These are phyloP conservation scores for Symbiotaphrina buchneri DNA, from an alignment of 495 filamentous ascomycete species.

Conservation along the genomic window DNA sequence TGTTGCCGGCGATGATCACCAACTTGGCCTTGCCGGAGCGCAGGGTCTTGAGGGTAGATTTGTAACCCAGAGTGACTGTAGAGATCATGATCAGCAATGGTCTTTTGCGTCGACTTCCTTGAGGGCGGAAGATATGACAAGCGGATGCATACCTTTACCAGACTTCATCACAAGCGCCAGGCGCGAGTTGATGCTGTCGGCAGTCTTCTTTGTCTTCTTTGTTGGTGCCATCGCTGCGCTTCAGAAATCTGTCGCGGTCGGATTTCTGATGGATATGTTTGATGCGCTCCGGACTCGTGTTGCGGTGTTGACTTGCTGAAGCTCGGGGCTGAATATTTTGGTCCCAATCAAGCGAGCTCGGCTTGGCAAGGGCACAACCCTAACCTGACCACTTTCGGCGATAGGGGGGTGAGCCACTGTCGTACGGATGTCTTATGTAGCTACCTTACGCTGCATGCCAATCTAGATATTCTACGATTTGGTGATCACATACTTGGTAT, in stretches of 20 bases:
- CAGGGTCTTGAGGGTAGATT: conserved; percentile 88
- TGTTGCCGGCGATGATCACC: conserved; percentile 74
- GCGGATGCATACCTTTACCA: conserved; percentile 42
- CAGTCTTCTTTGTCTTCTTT: conserved; percentile 85
- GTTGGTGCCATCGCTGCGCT: conserved; percentile 54
- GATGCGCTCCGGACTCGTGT: conserved; percentile 3
- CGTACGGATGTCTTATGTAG: no score
- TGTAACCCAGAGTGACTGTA: conserved; percentile 70
- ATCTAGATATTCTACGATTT: no score
- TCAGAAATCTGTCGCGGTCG: not conserved
- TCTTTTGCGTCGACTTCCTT: no score
- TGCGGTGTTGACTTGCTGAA: no score
- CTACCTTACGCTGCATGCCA: no score
- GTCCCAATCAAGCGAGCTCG: no score
- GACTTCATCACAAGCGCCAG: conserved; percentile 91
- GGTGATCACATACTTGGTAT: no score
- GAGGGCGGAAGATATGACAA: not conserved
- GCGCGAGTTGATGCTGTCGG: conserved; percentile 76
- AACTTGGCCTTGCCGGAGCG: conserved; percentile 67
- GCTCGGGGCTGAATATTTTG: no score
- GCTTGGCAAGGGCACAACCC: no score
- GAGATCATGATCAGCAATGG: no score
- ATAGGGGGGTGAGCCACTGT: no score
- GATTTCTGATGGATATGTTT: not conserved
- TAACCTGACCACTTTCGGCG: no score